Evolutionary conservation across 495 filamentous ascomycete species (phyloP), one percentile per base, ranked within the genome.

Genomic region (Pyrenopolyporus hunteri): DNA sequence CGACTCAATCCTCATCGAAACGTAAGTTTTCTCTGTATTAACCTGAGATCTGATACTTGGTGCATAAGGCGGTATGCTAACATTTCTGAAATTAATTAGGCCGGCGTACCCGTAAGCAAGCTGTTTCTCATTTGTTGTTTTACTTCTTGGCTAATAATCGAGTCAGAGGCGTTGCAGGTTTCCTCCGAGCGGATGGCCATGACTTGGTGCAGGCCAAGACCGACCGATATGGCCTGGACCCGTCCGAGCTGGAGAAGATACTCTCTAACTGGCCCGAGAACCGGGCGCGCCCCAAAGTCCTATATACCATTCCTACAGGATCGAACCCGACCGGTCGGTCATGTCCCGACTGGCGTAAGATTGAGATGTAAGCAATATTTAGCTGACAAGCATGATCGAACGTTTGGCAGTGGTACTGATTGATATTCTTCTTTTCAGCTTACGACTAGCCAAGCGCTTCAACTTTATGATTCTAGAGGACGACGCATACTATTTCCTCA

Each of bases 21-120:
- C 47, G 47, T 50, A 50, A 50, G 47, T 37, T 50, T 22, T 5
- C n/a, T n/a, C n/a, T n/a, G n/a, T n/a, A n/a, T 36, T 14, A 7
- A 37, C 16, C 37, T 17, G 3, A 14, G 10, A n/a, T 20, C 28
- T 0, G 37, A 37, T 8, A 10, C 8, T 10, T 4, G 8, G 23
- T 23, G 4, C 14, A n/a, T 10, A 10, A 49, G 14, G 10, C 23
- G 7, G 37, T 50, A 1, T 50, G 16, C 11, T 50, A 50, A 50
- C 11, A 10, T 13, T 13, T n/a, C n/a, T n/a, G n/a, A 50, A 50
- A 37, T 8, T 28, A 49, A 49, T 49, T 25, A 50, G 47, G 20
- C 47, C 47, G 26, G 47, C 47, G 17, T 50, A 50, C 14, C 47
- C 47, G 47, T 50, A 37, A 50, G 47, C 37, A 37, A 50, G 47